Evolutionary conservation across 331 rosid species (phyloP), one percentile per base, ranked within the genome.

Genomic region (Stylosanthes scabra): DNA sequence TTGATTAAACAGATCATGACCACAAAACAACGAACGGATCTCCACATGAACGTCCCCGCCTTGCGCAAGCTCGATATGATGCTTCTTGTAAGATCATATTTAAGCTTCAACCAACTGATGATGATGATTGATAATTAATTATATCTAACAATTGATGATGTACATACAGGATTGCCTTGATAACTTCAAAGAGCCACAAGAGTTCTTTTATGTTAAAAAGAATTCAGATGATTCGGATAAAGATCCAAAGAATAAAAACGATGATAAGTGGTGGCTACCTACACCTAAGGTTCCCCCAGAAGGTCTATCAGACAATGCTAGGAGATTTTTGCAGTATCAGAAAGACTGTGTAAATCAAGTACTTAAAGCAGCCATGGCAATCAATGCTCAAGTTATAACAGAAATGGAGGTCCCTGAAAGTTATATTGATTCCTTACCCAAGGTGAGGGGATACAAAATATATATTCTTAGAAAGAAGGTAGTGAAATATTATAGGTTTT

Each of bases 351-450:
- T 95, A 59, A 92, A 86, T 82, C 99, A 95, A 79, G 99, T 95
- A 46, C 99, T 95, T 68, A 95, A 95, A 86, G 98, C 98, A 71
- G 99, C 99, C 78, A 90, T 90, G 99, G 98, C 97, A 68, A 95
- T 95, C 63, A 95, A 95, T 79, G 96, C 99, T 81, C 98, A 90
- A 67, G 84, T 93, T 71, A 63, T 95, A 64, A 54, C 97, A 28
- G 99, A 95, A 80, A 92, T 95, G 91, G 99, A 95, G 74, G 89
- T 92, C 51, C 99, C 99, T 1, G 99, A 95, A 44, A 89, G 85
- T 82, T 95, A 92, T 79, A 90, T 95, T 7, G 99, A 95, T 67
- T 83, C 96, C 55, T 88, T 95, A 40, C 99, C 99, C 12, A 95
- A 92, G 95, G 99, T 90, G 71, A 70, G 80, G 37, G 37, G n/a